Evolutionary conservation across 2,329 filamentous ascomycete species (phyloP), one percentile per base, ranked within the genome.

Genomic region (Lachnellula subtilissima): DNA sequence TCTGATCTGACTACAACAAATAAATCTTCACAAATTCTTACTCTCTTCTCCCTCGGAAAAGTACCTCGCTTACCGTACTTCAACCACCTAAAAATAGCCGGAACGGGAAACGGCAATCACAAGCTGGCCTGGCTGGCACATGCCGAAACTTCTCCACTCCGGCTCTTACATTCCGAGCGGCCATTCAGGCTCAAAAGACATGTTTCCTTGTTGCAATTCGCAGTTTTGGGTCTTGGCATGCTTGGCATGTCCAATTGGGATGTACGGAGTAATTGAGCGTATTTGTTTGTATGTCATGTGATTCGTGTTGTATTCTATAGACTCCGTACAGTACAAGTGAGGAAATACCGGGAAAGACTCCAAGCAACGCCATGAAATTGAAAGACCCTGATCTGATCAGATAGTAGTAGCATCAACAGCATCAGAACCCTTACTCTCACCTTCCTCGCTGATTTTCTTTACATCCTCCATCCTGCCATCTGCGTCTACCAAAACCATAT

Each of bases 401-500:
- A 63, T 57, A 61, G 50, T 48, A n/a, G 48, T 61, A 17, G 49
- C 54, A 52, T 64, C 62, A 17, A 61, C 48, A 11, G 49, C 51
- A 57, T 63, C 57, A 28, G 57, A 32, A 14, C 60, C 61, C 48
- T 61, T 57, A 5, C 56, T 62, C 52, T 64, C 61, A 23, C 53
- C 57, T 23, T 55, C 23, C 35, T 63, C 62, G 1, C 50, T 54
- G 8, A 55, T 36, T 32, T 61, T 59, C 8, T 60, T 39, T 15
- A 61, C 56, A 15, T 61, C 52, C 15, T 59, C 58, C 7, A 36
- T 39, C 46, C 61, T 61, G 7, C 60, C 61, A 56, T 67, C 66
- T 8, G 57, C 60, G 40, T 59, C 58, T 19, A 52, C 59, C 3
- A 52, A 43, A 32, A 37, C 55, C 36, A 52, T 54, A 47, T 55